Evolutionary conservation across 78 protist species (phyloP), one percentile per base, ranked within the genome.

Genomic region (Bigelowiella natans): DNA sequence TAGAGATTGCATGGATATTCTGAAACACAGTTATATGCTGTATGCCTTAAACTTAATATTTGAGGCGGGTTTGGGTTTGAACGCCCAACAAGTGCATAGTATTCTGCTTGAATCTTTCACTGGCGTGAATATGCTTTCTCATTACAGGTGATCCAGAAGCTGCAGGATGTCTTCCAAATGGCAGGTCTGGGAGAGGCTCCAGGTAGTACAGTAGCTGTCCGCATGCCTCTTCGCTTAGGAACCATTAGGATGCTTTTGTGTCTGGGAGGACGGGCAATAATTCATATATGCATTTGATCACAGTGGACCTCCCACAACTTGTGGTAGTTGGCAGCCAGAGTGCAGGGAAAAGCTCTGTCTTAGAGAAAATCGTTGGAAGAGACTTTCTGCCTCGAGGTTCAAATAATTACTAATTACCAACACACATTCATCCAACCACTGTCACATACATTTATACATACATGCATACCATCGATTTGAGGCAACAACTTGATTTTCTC

Each of bases 251-350:
- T n/a, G n/a, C n/a, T n/a, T n/a, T n/a, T n/a, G n/a, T n/a, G n/a
- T n/a, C n/a, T n/a, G n/a, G n/a, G n/a, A n/a, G n/a, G n/a, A n/a
- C n/a, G n/a, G n/a, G n/a, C n/a, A n/a, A n/a, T n/a, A n/a, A n/a
- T 51, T 51, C 34, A 51, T 51, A 51, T 7, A 26, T 7, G 18
- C 18, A 18, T 51, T 51, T 51, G 73, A 7, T 51, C 7, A 26
- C 73, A 51, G 73, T 96, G 39, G 95, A 96, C 40, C 95, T 97
- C 39, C 99, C 99, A 2, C 98, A 97, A 64, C 96, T 98, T 37
- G 99, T 94, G 29, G 99, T 98, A 11, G 98, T 98, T 0, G 99
- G 99, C 39, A 34, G 93, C 38, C 99, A 98, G 92, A 91, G 95
- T 39, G 82, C 96, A 1, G 99, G 99, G 51, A 98, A 98, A 93